Conservation (phyloP, 306 rosid genomes). For the Carpinus viminea region DNA sequence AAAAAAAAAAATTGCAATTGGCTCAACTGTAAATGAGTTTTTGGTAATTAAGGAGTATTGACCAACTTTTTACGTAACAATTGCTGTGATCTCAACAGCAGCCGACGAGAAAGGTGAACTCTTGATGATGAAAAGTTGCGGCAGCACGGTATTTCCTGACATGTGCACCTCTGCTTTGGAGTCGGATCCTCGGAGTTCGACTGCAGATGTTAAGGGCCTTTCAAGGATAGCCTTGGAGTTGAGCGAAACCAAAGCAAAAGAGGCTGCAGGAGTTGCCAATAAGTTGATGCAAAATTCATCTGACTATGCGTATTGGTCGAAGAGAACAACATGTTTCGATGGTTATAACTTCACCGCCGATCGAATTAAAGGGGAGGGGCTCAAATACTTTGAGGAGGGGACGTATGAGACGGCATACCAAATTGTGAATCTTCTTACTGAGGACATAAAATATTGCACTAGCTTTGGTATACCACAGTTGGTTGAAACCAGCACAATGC, state of each 20-base stretch:
- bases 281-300: background rate
- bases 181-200: background rate
- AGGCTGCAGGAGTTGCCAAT: background rate
- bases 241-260: background rate
- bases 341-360: background rate
- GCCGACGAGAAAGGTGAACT: background rate
- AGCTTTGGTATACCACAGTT: no score
- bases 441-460: background rate
- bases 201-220: background rate
- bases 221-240: background rate
- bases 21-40: no score
- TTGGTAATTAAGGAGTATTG: no score
- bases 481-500: background rate
- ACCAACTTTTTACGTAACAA: no score
- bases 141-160: background rate
- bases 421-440: background rate
- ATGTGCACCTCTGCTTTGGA: background rate
- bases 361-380: background rate
- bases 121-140: background rate
- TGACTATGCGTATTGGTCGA: background rate
- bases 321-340: background rate
- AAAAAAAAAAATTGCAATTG: no score
- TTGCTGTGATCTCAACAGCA: no score
- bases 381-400: background rate
- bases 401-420: background rate